Evolutionary conservation across 352 stramenopile genomes (phyloP), one percentile per base, ranked within the genome.

Genomic region (Pythium sukuiense): DNA sequence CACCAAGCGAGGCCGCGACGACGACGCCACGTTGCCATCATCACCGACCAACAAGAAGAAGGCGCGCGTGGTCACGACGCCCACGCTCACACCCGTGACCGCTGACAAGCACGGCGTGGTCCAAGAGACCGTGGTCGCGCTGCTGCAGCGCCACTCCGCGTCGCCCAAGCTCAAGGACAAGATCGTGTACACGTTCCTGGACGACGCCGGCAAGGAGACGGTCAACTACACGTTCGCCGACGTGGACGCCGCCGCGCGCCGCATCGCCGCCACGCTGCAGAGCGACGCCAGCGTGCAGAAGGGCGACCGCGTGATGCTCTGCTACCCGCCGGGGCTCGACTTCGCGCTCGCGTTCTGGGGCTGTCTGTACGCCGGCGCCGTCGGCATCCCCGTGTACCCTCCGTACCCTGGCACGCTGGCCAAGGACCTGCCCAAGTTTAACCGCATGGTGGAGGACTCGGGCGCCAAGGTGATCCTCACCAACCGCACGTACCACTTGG

Each of bases 371-470:
- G 85, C 85, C 18, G 85, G 85, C 6, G 83, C 78, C 13, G 74
- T 93, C 30, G 80, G 69, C 18, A 86, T 93, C 59, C 83, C 85
- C 18, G 80, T 90, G 72, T 92, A 92, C 61, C 85, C 86, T 20
- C 86, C 86, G 63, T 87, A 91, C 67, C 83, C 86, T 0, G 79
- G 79, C 0, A 90, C 79, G 46, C 63, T 94, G 24, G 73, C 80
- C 52, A 92, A 90, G 56, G 86, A 94, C 59, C 56, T 94, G 41
- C 86, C 82, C 26, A 90, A 90, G 67, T 92, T 94, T 43, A 92
- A 90, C 59, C 73, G 78, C 12, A 78, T 93, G 61, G 83, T 93
- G 24, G 76, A 82, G 8, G 85, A 93, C 63, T 89, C 80, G 2
- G 81, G 77, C 24, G 85, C 83, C 26, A 65, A 64, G 0, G 74